Evolutionary conservation across 257 asterid species (phyloP).

Genomic region (Solanum clarkiae): DNA sequence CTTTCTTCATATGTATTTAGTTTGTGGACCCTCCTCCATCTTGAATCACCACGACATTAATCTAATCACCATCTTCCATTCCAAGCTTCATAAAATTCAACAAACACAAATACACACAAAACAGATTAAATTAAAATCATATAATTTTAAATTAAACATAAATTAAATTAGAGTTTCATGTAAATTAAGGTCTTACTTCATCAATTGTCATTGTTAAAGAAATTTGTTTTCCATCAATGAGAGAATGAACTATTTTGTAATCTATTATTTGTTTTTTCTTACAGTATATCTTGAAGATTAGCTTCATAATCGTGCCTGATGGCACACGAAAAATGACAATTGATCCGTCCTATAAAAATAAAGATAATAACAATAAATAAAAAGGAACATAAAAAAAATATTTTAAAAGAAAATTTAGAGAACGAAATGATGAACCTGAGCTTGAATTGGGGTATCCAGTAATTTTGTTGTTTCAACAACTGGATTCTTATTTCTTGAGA

Average conservation of each 20-base stretch:
- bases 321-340: fast-evolving
- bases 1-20: background rate
- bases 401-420: background rate
- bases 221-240: background rate
- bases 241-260: background rate
- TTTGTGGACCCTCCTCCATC: background rate
- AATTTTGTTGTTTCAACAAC: too few relatives aligned
- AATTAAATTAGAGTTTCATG: background rate
- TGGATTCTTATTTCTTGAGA: background rate
- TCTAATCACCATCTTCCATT: background rate
- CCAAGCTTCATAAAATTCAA: background rate
- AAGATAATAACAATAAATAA: too few relatives aligned
- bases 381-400: background rate
- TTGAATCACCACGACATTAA: background rate
- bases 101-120: too few relatives aligned
- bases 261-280: background rate
- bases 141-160: background rate
- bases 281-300: background rate
- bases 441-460: too few relatives aligned
- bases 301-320: too few relatives aligned
- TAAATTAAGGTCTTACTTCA: background rate
- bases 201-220: background rate
- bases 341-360: background rate
- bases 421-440: background rate
- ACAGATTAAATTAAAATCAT: background rate